These are phyloP conservation scores for Phytophthora hibernalis DNA, from an alignment of 352 stramenopile species.

Conservation along the genomic window DNA sequence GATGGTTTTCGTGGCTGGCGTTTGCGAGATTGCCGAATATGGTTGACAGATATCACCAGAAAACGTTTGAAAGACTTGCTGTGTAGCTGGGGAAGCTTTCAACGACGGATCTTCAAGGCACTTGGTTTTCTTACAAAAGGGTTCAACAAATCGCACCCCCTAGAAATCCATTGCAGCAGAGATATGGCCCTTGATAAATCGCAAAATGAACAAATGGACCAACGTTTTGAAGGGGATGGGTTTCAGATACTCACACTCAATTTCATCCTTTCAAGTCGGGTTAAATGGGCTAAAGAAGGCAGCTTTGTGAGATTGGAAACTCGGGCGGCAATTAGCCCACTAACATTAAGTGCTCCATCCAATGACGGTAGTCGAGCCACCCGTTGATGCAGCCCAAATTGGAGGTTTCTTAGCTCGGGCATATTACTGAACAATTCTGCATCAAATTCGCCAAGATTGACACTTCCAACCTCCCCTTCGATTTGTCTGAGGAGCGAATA, in stretches of 20 bases:
- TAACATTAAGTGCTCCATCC: conserved; percentile 27
- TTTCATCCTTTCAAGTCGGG: conserved; percentile 28
- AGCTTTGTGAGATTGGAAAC: conserved; percentile 22
- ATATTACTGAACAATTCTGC: conserved; percentile 38
- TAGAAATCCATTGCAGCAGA: conserved; percentile 50
- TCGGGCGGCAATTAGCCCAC: conserved; percentile 29
- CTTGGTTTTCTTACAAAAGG: conserved; percentile 19
- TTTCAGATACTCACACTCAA: conserved; percentile 11
- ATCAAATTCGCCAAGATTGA: conserved; percentile 30
- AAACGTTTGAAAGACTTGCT: conserved; percentile 16
- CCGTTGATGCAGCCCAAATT: conserved; percentile 33
- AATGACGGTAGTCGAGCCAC: conserved; percentile 35
- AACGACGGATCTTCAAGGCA: conserved; percentile 25
- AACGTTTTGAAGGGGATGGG: conserved; percentile 18
- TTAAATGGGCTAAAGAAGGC: conserved; percentile 20
- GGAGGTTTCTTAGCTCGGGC: conserved; percentile 34
- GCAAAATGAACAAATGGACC: conserved; percentile 19
- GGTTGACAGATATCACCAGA: conserved; percentile 21
- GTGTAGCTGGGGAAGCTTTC: conserved; percentile 11
- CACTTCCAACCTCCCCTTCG: conserved; percentile 30
- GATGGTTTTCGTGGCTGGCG: conserved; percentile 23
- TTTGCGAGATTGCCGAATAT: conserved; percentile 18
- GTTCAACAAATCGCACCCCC: conserved; percentile 35
- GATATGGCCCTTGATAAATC: conserved; percentile 19
- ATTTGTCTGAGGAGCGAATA: conserved; percentile 33